Evolutionary conservation across 768 basidiomycete species (phyloP).

Genomic region (Tephrocybe sp.): DNA sequence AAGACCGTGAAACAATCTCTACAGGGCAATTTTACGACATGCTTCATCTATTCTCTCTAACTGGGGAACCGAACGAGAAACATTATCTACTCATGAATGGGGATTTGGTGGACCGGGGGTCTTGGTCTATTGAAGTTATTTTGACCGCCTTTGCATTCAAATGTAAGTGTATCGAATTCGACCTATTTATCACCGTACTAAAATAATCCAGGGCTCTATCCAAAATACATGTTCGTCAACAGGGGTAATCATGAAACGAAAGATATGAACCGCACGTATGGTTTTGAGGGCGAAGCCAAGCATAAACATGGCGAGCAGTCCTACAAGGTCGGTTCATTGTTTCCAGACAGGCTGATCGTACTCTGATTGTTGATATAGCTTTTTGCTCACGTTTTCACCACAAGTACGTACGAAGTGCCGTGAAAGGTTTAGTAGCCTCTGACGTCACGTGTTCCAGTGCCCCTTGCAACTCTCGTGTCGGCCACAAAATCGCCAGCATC

Average conservation of each 20-base stretch:
- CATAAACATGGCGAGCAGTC: slow-evolving; percentile 96
- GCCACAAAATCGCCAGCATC: slow-evolving; percentile 61
- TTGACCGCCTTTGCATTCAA: slow-evolving; percentile 94
- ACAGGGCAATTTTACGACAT: slow-evolving; percentile 95
- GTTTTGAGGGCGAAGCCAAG: slow-evolving; percentile 94
- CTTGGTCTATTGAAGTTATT: slow-evolving; percentile 93
- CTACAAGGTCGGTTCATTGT: slow-evolving; percentile 64
- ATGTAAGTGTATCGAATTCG: slow-evolving; percentile 49
- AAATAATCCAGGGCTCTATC: slow-evolving; percentile 75
- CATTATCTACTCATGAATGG: slow-evolving; percentile 91
- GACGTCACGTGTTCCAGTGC: slow-evolving; percentile 53
- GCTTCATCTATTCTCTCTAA: slow-evolving; percentile 81
- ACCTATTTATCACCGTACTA: neutral
- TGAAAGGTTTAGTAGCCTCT: neutral
- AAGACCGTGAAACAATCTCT: neutral
- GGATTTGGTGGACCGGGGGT: slow-evolving; percentile 97
- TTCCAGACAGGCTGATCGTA: too few species aligned
- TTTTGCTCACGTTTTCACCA: slow-evolving; percentile 92
- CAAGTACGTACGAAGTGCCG: slow-evolving; percentile 58
- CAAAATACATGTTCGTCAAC: slow-evolving; percentile 88
- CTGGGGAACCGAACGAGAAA: slow-evolving; percentile 80
- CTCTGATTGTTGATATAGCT: too few species aligned
- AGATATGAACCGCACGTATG: slow-evolving; percentile 95
- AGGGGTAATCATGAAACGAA: slow-evolving; percentile 96
- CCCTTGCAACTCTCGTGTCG: slow-evolving; percentile 82